A percentile compares a stretch with the other conserved stretches of the same genome.
These are phyloP conservation scores for Cladophialophora carrionii DNA, from an alignment of 2,329 filamentous ascomycete genomes.

Conservation along the genomic window DNA sequence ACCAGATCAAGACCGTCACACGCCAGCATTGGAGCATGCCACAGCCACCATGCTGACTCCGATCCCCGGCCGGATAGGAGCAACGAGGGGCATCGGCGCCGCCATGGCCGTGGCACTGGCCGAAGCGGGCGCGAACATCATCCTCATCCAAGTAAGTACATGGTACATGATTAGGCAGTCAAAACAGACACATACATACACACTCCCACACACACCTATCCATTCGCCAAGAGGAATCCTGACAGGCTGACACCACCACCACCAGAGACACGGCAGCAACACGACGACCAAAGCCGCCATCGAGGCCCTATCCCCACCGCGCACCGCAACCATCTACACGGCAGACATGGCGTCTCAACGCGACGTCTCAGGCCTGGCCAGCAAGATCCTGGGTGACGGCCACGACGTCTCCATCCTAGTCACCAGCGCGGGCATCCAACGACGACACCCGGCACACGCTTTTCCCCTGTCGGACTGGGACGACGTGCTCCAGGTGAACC, in stretches of 20 bases:
- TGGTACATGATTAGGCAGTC: not conserved
- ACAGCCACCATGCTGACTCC: not conserved
- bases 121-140: slow-evolving; percentile 53
- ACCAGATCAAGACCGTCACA: not conserved
- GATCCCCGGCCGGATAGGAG: slow-evolving; percentile 26
- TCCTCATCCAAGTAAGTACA: slow-evolving; percentile 43
- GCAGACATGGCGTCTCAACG: slow-evolving; percentile 51
- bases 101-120: slow-evolving; percentile 53
- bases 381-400: slow-evolving; percentile 45
- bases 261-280: slow-evolving; percentile 56
- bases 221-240: no score
- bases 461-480: slow-evolving; percentile 80
- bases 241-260: not conserved
- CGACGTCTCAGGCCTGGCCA: slow-evolving; percentile 48
- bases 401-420: slow-evolving; percentile 74
- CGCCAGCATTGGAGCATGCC: not conserved
- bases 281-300: slow-evolving; percentile 48
- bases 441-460: slow-evolving; percentile 71
- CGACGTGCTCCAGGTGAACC: slow-evolving; percentile 83
- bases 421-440: slow-evolving; percentile 86
- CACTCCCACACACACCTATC: not conserved
- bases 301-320: slow-evolving; percentile 44
- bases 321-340: slow-evolving; percentile 49
- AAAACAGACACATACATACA: not conserved
- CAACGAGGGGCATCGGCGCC: slow-evolving; percentile 53